Evolutionary conservation across 805 yeast species (phyloP).

Genomic region (Phaffomyces thermotolerans): DNA sequence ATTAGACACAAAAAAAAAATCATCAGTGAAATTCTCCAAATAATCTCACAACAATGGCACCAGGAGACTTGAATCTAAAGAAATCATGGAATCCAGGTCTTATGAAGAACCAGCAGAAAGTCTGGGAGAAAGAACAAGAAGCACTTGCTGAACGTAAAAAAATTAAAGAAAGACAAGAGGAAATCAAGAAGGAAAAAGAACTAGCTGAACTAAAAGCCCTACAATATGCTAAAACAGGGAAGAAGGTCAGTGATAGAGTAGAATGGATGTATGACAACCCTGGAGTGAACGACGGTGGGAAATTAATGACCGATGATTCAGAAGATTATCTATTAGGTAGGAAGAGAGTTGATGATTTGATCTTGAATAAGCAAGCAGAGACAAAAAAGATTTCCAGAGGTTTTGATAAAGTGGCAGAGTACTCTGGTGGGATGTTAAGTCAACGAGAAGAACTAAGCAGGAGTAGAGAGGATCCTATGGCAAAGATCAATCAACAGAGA

Average conservation of each 20-base stretch:
- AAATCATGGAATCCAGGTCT: slow-evolving; percentile 96
- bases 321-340: slow-evolving; percentile 51
- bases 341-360: slow-evolving; percentile 35
- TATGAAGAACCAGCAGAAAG: slow-evolving; percentile 75
- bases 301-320: slow-evolving; percentile 23
- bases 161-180: slow-evolving; percentile 56
- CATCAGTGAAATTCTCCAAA: neutral
- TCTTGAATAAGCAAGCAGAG: slow-evolving; percentile 16
- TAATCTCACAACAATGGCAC: slow-evolving; percentile 32
- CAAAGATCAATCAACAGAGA: slow-evolving; percentile 29
- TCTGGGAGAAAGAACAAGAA: slow-evolving; percentile 77
- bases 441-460: slow-evolving; percentile 18
- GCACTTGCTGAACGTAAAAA: slow-evolving; percentile 62
- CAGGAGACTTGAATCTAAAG: slow-evolving; percentile 80
- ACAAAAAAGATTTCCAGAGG: slow-evolving; percentile 20
- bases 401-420: slow-evolving; percentile 12
- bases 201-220: slow-evolving; percentile 44
- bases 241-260: slow-evolving; percentile 38
- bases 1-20: neutral
- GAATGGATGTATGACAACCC: slow-evolving; percentile 85
- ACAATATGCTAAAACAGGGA: slow-evolving; percentile 36
- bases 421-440: slow-evolving; percentile 5
- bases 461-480: slow-evolving; percentile 44
- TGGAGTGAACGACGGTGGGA: slow-evolving; percentile 23
- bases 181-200: slow-evolving; percentile 56